These are phyloP conservation scores for Leccinum longicurvipes DNA, from an alignment of 768 basidiomycete species.

Conservation along the genomic window DNA sequence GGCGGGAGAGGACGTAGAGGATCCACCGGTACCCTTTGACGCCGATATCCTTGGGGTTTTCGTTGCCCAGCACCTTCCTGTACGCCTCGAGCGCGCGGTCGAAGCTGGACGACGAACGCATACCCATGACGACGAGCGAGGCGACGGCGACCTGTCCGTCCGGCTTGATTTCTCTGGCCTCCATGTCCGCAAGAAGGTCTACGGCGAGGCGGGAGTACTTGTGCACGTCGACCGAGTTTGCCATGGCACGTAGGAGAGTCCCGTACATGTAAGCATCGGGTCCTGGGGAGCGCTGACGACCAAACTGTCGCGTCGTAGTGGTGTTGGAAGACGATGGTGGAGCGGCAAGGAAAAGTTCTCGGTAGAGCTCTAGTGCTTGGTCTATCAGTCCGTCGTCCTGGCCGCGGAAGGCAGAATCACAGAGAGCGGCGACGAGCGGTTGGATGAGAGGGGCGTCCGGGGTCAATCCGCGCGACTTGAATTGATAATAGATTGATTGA, in stretches of 20 bases:
- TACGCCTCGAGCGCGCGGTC: conserved; percentile 67
- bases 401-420: conserved; percentile 34
- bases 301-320: conserved; percentile 15
- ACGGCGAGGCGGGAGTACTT: conserved; percentile 49
- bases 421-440: conserved; percentile 53
- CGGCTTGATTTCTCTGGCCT: conserved; percentile 43
- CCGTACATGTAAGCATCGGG: conserved; percentile 56
- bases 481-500: conserved; percentile 47
- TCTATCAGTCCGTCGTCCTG: conserved; percentile 46
- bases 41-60: conserved; percentile 38
- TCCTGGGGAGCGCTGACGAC: conserved; percentile 36
- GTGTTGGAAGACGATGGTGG: conserved; percentile 22
- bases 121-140: conserved; percentile 59
- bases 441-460: conserved; percentile 51
- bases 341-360: conserved; percentile 39
- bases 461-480: conserved; percentile 40
- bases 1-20: conserved; percentile 57
- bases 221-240: conserved; percentile 40
- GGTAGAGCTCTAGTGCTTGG: conserved; percentile 52
- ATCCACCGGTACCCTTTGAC: conserved; percentile 61
- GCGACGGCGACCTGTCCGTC: conserved; percentile 44
- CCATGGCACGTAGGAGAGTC: conserved; percentile 47
- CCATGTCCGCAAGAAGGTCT: conserved; percentile 66
- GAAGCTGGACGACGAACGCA: conserved; percentile 55
- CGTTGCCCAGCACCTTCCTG: conserved; percentile 33